Evolutionary conservation across 164 flowering plant genomes (phyloP).

Genomic region (Magnolia sinica): DNA sequence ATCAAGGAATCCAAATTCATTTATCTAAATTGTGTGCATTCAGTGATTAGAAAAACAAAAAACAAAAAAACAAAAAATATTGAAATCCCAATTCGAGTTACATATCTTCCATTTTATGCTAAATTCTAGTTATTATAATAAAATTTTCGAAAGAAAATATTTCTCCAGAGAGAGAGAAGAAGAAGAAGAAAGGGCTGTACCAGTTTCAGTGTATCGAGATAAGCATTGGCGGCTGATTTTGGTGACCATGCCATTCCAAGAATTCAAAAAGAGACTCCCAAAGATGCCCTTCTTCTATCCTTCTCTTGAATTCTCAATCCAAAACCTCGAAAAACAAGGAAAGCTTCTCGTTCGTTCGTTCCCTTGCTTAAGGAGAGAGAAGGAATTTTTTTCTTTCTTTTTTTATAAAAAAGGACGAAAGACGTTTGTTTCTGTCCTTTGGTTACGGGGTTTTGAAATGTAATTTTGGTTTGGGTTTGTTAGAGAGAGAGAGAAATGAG

Average conservation of each 20-base stretch:
- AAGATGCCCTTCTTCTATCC: background rate
- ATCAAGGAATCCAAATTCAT: too few relatives aligned
- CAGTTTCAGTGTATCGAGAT: slow-evolving; percentile 49
- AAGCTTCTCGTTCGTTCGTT: background rate
- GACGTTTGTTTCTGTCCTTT: background rate
- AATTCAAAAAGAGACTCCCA: background rate
- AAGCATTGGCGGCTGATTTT: slow-evolving; percentile 46
- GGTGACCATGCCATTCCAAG: slow-evolving; percentile 41
- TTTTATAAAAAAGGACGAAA: too few relatives aligned
- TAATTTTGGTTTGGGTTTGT: background rate
- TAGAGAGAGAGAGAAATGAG: background rate
- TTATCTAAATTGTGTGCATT: too few relatives aligned
- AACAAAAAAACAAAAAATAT: too few relatives aligned
- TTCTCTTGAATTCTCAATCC: background rate
- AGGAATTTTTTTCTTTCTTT: background rate
- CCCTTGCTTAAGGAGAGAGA: background rate
- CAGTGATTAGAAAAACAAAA: too few relatives aligned
- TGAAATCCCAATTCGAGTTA: too few relatives aligned
- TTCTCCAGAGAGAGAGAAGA: background rate
- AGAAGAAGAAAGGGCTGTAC: slow-evolving; percentile 19
- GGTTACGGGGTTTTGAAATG: background rate
- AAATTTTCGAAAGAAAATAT: too few relatives aligned
- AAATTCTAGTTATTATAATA: too few relatives aligned
- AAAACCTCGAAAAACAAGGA: background rate
- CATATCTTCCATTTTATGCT: too few relatives aligned